Conservation (phyloP, 1,284 basidiomycete genomes). For the Polyporus tsugae region DNA sequence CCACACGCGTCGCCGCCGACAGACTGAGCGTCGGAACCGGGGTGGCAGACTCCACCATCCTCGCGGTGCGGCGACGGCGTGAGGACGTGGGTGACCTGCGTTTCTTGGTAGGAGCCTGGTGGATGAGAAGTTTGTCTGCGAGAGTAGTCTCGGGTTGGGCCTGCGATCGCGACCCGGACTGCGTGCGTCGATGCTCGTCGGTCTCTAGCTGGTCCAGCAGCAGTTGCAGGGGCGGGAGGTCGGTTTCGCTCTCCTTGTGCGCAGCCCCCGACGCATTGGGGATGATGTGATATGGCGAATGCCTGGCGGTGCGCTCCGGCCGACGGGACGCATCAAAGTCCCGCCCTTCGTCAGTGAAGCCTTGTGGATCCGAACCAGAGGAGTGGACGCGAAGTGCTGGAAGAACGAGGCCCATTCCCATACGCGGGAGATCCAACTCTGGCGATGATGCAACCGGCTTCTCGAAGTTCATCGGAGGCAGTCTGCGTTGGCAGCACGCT, state of each 20-base stretch:
- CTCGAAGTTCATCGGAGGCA: constrained; percentile 7
- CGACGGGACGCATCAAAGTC: not conserved
- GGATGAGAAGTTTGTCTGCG: constrained; percentile 4
- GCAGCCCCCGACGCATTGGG: not conserved
- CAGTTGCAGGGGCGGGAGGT: constrained; percentile 2
- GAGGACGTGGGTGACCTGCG: not conserved
- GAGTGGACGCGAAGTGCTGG: not conserved
- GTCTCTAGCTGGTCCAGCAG: not conserved
- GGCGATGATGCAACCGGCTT: not conserved
- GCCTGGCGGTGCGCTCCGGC: not conserved
- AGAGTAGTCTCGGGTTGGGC: not conserved
- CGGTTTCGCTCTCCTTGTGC: not conserved
- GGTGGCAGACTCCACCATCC: not conserved
- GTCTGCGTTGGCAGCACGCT: not conserved
- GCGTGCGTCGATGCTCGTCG: not conserved
- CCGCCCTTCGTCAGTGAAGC: not conserved
- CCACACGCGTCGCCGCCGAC: not conserved
- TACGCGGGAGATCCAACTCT: not conserved
- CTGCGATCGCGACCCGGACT: not conserved
- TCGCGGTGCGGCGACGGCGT: not conserved
- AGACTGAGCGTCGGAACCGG: not conserved
- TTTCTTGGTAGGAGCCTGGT: not conserved
- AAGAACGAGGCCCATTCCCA: not conserved
- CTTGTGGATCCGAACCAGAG: not conserved
- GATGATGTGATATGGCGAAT: not conserved